Base-by-base conservation (phyloP, 495 filamentous ascomycete genomes). In the Talaromyces ruber region DNA sequence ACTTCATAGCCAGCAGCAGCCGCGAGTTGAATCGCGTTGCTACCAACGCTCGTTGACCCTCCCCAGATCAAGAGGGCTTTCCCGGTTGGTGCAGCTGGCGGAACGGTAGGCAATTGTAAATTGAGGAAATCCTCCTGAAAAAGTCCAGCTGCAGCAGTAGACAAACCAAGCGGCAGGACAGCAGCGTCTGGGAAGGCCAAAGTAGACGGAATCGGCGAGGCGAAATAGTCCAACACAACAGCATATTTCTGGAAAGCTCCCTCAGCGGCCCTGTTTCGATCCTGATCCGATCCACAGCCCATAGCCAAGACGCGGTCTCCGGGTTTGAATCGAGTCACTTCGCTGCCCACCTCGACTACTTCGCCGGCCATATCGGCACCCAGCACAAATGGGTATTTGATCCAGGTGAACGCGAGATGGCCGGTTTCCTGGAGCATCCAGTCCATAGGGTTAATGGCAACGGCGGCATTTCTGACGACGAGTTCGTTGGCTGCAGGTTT, bases 361-460 rank as follows among this genome's bases (percentile, higher is more conserved):
- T 70, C 66, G 2, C 79, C 79, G 14, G 78, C 75, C 1, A 74
- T 70, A 51, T 82, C 79, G 28, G 58, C 66, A 32, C 79, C 79
- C 7, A 76, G 60, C 14, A 77, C 64, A 45, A 62, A 39, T 2
- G 71, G 22, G 50, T 65, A 65, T 53, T 65, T 32, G 9, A 69
- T 64, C 30, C 60, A 58, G 32, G 67, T 54, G 24, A 60, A 60
- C 3, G 12, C 43, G 9, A 50, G 18, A 16, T 47, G 21, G 32
- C 57, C 57, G 21, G 30, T 29, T 8, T 29, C 22, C 58, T 74
- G 71, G 52, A 71, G 67, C 21, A 67, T 63, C 54, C 62, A 64
- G 66, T 79, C 76, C 39, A 73, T 53, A 0, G 72, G 78, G 59
- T 82, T 82, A 50, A 82, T 68, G 25, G 76, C 79, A 9, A 79